Evolutionary conservation across 1,139 yeast species (phyloP).

Genomic region (Yamadazyma blattariae): DNA sequence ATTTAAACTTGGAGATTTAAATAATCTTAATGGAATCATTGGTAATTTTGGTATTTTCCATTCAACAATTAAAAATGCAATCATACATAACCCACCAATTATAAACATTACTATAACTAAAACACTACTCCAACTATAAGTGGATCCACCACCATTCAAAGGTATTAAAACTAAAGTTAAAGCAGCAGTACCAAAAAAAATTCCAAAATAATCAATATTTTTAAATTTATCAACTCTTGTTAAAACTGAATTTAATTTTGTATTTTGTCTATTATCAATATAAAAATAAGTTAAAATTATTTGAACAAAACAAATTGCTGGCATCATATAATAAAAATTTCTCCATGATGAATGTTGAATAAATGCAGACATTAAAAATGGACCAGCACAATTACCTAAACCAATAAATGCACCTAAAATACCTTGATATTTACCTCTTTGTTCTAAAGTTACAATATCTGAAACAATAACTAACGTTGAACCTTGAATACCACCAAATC

Average conservation of each 20-base stretch:
- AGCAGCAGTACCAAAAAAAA: slow-evolving; percentile 41
- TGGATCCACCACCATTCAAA: slow-evolving; percentile 55
- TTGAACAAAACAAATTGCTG: slow-evolving; percentile 40
- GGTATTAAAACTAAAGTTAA: slow-evolving; percentile 48
- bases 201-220: slow-evolving; percentile 49
- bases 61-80: slow-evolving; percentile 45
- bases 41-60: slow-evolving; percentile 50
- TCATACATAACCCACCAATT: slow-evolving; percentile 43
- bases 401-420: slow-evolving; percentile 52
- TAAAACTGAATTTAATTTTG: slow-evolving; percentile 18
- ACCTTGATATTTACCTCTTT: slow-evolving; percentile 47
- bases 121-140: slow-evolving; percentile 50
- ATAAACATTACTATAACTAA: slow-evolving; percentile 45
- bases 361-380: slow-evolving; percentile 52
- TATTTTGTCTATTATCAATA: slow-evolving; percentile 18
- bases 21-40: slow-evolving; percentile 53
- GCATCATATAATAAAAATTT: slow-evolving; percentile 44
- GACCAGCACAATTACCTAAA: slow-evolving; percentile 55
- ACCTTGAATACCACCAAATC: slow-evolving; percentile 45
- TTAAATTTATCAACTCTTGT: slow-evolving; percentile 31
- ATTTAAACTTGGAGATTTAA: slow-evolving; percentile 36
- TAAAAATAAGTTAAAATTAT: slow-evolving; percentile 24
- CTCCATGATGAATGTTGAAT: slow-evolving; percentile 48
- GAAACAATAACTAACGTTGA: slow-evolving; percentile 41
- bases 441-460: slow-evolving; percentile 41